These are phyloP conservation scores for Lepiota venenata DNA, from an alignment of 768 basidiomycete species.

Conservation along the genomic window DNA sequence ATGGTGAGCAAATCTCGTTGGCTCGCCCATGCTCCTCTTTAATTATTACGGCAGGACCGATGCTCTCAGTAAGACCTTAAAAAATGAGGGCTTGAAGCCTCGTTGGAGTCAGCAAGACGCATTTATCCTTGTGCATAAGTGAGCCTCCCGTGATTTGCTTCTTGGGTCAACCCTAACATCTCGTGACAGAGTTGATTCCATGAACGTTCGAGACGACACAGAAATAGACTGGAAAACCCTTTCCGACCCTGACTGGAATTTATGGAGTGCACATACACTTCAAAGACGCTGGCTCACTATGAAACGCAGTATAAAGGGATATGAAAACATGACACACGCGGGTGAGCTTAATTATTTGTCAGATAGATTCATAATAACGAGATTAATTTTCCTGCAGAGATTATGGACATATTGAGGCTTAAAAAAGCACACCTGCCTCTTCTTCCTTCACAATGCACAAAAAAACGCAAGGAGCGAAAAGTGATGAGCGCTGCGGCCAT, in stretches of 20 bases:
- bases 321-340: conserved; percentile 77
- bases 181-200: conserved; percentile 58
- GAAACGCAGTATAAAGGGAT: conserved; percentile 73
- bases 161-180: neutral
- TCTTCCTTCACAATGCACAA: conserved; percentile 19
- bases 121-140: conserved; percentile 83
- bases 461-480: conserved; percentile 44
- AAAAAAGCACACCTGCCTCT: conserved; percentile 64
- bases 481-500: conserved; percentile 50
- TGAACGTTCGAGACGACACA: conserved; percentile 74
- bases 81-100: conserved; percentile 66
- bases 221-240: conserved; percentile 86
- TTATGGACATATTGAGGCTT: conserved; percentile 74
- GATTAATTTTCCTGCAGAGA: conserved; percentile 43
- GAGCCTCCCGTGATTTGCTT: conserved; percentile 19
- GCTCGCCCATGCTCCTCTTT: neutral
- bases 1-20: conserved; percentile 46
- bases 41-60: conserved; percentile 57
- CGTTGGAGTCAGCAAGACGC: conserved; percentile 78
- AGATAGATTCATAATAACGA: neutral
- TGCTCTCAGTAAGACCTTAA: conserved; percentile 65
- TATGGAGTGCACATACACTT: conserved; percentile 79
- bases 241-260: conserved; percentile 72
- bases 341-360: conserved; percentile 36
- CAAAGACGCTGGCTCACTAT: conserved; percentile 80